These are phyloP conservation scores for Fragaria ananassa DNA, from an alignment of 306 rosid genomes.

Conservation along the genomic window DNA sequence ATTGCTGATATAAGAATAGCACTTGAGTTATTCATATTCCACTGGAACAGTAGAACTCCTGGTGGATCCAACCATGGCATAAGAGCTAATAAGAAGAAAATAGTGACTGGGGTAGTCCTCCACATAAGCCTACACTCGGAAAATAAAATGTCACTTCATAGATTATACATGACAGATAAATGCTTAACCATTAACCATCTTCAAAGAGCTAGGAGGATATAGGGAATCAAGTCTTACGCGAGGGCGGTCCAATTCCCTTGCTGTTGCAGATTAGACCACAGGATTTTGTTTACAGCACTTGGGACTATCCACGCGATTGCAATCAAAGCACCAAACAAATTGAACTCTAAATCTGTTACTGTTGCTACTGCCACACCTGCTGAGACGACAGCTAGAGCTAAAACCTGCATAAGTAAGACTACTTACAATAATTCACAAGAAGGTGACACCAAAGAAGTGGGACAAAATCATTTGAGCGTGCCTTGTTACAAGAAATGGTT, in stretches of 20 bases:
- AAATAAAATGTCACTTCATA: not conserved
- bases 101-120: slow-evolving; percentile 78
- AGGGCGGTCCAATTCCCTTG: slow-evolving; percentile 88
- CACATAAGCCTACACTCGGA: slow-evolving; percentile 75
- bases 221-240: slow-evolving; percentile 50
- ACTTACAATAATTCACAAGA: not conserved
- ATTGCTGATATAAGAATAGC: slow-evolving; percentile 71
- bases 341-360: slow-evolving; percentile 88
- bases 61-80: slow-evolving; percentile 99
- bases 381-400: slow-evolving; percentile 67
- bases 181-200: not conserved
- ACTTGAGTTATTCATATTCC: slow-evolving; percentile 57
- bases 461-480: slow-evolving; percentile 1
- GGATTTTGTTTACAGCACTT: slow-evolving; percentile 79
- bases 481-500: slow-evolving; percentile 65
- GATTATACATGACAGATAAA: not conserved
- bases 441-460: not conserved
- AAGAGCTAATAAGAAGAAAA: slow-evolving; percentile 75
- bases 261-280: slow-evolving; percentile 88
- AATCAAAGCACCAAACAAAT: slow-evolving; percentile 62
- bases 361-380: slow-evolving; percentile 85
- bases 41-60: slow-evolving; percentile 71
- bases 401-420: slow-evolving; percentile 48
- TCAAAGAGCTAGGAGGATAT: not conserved
- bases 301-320: slow-evolving; percentile 81